Percentiles rank a stretch among this genome's conserved stretches.
Conservation (phyloP, 2,329 filamentous ascomycete species). For the Plectosphaerella cucumerina region DNA sequence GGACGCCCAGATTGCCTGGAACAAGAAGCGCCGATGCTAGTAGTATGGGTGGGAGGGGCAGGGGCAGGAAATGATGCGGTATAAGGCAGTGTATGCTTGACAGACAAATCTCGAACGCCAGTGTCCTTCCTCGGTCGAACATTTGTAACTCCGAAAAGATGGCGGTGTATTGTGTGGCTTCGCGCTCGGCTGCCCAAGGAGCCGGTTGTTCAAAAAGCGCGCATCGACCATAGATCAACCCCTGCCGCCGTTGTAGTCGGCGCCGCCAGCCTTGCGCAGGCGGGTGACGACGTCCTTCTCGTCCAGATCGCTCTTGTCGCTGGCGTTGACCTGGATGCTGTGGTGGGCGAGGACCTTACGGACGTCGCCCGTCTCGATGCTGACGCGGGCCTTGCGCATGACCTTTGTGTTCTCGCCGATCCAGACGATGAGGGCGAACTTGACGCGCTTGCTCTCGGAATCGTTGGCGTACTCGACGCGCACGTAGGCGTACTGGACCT, state of each 20-base stretch:
- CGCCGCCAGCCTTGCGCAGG: slow-evolving; percentile 63
- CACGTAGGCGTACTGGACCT: slow-evolving; percentile 64
- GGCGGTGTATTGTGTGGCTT: background rate
- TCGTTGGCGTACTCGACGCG: slow-evolving; percentile 69
- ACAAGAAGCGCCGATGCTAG: background rate
- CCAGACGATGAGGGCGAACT: slow-evolving; percentile 66
- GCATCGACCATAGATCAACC: slow-evolving; percentile 30
- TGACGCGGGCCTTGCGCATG: slow-evolving; percentile 67
- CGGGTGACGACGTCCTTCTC: slow-evolving; percentile 57
- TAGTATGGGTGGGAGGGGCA: background rate
- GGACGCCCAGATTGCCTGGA: background rate
- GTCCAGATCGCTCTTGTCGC: slow-evolving; percentile 55
- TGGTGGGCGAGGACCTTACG: slow-evolving; percentile 61
- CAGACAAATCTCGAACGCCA: background rate
- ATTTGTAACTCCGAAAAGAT: background rate
- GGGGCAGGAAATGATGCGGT: background rate
- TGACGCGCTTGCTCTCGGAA: slow-evolving; percentile 63
- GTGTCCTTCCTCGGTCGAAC: background rate
- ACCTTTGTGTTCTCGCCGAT: slow-evolving; percentile 61
- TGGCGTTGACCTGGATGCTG: slow-evolving; percentile 60
- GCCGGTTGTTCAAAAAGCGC: background rate
- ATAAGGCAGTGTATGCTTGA: background rate
- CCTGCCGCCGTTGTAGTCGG: slow-evolving; percentile 66
- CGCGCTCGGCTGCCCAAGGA: background rate
- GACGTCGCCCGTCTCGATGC: slow-evolving; percentile 62